Percentiles rank a stretch among this genome's conserved stretches.
phyloP scores from a whole-genome alignment of 78 protist species.

The Acrasis kona region DNA sequence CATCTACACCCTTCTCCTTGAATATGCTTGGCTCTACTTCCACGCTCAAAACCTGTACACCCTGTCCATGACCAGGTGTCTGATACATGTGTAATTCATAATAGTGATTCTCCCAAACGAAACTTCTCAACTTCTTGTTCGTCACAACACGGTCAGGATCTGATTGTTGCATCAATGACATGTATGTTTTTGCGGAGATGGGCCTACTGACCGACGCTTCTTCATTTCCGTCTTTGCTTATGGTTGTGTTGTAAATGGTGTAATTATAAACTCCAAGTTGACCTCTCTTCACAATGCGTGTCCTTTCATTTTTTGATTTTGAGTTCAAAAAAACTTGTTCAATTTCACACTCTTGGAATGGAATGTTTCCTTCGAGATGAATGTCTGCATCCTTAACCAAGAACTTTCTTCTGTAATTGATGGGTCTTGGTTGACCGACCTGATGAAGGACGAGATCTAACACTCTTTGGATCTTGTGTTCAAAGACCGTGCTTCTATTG shows the following conservation, averaged over 20 bases:
- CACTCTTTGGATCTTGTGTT: slow-evolving; percentile 3
- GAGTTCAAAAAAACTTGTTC: neutral
- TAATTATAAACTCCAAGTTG: neutral
- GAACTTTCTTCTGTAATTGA: neutral
- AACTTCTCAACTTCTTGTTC: neutral
- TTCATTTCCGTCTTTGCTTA: neutral
- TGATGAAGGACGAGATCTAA: neutral
- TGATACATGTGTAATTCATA: no score
- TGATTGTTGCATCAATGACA: neutral
- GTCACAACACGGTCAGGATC: neutral
- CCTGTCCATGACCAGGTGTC: no score
- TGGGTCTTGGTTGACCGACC: neutral
- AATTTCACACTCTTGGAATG: neutral
- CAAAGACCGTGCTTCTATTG: slow-evolving; percentile 12
- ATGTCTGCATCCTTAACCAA: neutral
- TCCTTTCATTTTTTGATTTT: neutral
- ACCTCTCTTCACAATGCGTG: neutral
- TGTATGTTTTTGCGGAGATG: neutral
- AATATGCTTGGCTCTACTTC: no score
- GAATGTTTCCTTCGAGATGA: neutral
- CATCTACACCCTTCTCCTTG: no score
- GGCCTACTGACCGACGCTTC: neutral
- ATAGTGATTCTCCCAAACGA: neutral
- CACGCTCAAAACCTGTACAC: no score
- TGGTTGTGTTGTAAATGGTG: neutral